Evolutionary conservation across 164 flowering plant genomes (phyloP).

Genomic region (Umbellularia californica): DNA sequence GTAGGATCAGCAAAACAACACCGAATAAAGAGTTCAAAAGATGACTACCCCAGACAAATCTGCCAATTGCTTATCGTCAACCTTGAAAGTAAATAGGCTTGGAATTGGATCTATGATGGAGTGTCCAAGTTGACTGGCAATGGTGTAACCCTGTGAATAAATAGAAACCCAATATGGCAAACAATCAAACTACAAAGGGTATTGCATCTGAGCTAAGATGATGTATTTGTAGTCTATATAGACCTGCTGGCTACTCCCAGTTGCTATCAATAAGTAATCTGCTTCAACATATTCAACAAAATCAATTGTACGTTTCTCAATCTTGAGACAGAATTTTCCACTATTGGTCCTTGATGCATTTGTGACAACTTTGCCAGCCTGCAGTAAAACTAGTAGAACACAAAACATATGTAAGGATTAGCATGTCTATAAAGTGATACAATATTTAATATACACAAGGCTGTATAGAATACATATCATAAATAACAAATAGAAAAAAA

Average conservation of each 20-base stretch:
- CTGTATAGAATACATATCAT: too few relatives aligned
- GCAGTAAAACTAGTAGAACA: conserved; percentile 54
- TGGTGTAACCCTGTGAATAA: conserved; percentile 56
- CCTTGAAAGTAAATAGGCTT: conserved; percentile 91
- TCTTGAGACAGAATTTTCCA: conserved; percentile 60
- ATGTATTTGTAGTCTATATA: not conserved
- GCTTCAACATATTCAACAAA: conserved; percentile 58
- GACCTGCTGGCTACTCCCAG: conserved; percentile 88
- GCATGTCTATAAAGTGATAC: not conserved
- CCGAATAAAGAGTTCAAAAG: not conserved
- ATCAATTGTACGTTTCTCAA: conserved; percentile 51
- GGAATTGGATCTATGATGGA: conserved; percentile 85
- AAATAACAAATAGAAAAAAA: too few relatives aligned
- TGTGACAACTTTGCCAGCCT: conserved; percentile 76
- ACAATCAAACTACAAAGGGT: not conserved
- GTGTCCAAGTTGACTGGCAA: conserved; percentile 91
- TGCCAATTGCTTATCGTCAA: conserved; percentile 52
- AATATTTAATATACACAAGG: too few relatives aligned
- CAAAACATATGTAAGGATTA: conserved; percentile 12
- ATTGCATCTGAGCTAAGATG: not conserved
- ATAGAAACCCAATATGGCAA: conserved; percentile 1
- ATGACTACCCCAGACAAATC: conserved; percentile 81
- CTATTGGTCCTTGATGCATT: conserved; percentile 32
- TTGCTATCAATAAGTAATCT: conserved; percentile 73
- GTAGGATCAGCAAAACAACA: not conserved